Evolutionary conservation across 192 early-diverging fungal genomes (phyloP), one percentile per base, ranked within the genome.

Genomic region (Coemansia reversa): DNA sequence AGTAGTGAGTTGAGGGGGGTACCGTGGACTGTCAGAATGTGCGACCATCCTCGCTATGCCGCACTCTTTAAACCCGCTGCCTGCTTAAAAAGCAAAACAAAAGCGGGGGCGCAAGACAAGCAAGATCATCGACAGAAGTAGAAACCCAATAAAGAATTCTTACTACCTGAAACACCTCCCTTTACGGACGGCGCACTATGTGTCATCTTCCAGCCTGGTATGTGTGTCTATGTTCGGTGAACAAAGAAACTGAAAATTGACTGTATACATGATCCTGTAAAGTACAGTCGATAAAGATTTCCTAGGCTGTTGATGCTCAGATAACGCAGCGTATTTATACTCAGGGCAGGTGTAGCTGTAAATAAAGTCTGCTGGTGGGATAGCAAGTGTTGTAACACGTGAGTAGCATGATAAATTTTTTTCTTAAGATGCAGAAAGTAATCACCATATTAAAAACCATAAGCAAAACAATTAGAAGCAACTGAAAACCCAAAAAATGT

Each of bases 181-280:
- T 79, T 79, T 79, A 79, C 76, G 63, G 76, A 73, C 67, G 58
- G 69, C 70, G 75, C 75, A 72, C 75, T 72, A 29, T 59, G 16
- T 33, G 55, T 78, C 75, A 78, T 78, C 75, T 67, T 78, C 69
- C 75, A 69, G 70, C 75, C 52, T 78, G 61, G 63, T 51, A 56
- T 62, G 69, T 72, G 66, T 78, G 75, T 72, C 75, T 72, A 23
- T 69, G 66, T 78, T 72, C 70, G 72, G 63, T 79, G 72, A 74
- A 79, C 70, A 74, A 79, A 70, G 70, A 74, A 51, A 79, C 76
- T 74, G 71, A 70, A 79, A 59, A 74, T 79, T 61, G 62, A 79
- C 76, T 79, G 71, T 79, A 79, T 70, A 79, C 76, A 70, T 73
- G 61, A 79, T 79, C 76, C 76, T 79, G 76, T 67, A 68, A 65